Base-by-base conservation (phyloP, 2,329 filamentous ascomycete species). In the Colletotrichum paranaense region DNA sequence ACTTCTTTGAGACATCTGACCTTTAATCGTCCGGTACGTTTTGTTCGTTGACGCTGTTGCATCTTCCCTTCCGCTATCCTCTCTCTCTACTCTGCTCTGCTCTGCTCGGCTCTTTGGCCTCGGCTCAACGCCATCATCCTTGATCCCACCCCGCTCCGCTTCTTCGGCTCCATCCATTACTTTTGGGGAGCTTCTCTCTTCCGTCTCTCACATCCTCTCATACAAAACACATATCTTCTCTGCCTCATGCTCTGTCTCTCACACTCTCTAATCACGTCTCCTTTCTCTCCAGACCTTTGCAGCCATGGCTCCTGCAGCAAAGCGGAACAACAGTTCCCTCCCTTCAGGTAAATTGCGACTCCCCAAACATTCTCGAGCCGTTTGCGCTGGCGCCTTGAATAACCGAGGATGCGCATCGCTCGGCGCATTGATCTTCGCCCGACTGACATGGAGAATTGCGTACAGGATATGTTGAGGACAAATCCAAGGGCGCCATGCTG, bases 381-480 rank as follows among this genome's bases (percentile, higher is more conserved):
- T 16, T 35, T 19, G 19, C 19, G 14, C 30, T 8, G 12, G 28
- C 30, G 8, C n/a, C 32, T 14, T 58, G 28, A 70, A 28, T 2
- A 11, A n/a, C 24, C 16, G 46, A 22, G 9, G n/a, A 38, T 60
- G 57, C 38, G 5, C 30, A 53, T 49, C 22, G 14, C 42, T 32
- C n/a, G 55, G 28, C 55, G 55, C 52, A 38, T 30, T 32, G 56
- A 56, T 59, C 26, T 35, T 6, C 11, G 49, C 22, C 24, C 19
- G 46, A 12, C 71, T 73, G 12, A 71, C 67, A 49, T 26, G 26
- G 3, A 24, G 32, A 35, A 35, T 32, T 19, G 14, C 46, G 19
- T 49, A 9, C 79, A 94, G 94, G 92, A 78, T 96, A 97, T 85
- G 90, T 88, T 79, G 94, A 97, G 85, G 94, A 97, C 83, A 88